Evolutionary conservation across 768 basidiomycete genomes (phyloP).

Genomic region (Boletus edulis): DNA sequence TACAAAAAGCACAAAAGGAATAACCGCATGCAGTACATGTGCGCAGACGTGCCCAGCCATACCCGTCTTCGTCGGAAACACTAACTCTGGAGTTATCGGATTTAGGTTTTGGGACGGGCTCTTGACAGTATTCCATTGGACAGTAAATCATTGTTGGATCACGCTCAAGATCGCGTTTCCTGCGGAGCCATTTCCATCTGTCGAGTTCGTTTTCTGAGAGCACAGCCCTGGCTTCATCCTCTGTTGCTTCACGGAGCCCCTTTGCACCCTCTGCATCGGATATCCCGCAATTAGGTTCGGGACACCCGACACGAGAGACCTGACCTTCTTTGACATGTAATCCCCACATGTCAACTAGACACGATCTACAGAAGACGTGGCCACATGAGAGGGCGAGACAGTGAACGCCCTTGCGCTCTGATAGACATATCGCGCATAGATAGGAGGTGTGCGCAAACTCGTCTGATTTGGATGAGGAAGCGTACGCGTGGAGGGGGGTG

Average conservation of each 20-base stretch:
- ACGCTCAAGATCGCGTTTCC: constrained; percentile 69
- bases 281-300: constrained; percentile 79
- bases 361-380: constrained; percentile 84
- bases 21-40: constrained; percentile 69
- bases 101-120: constrained; percentile 63
- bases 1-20: constrained; percentile 83
- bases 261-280: constrained; percentile 20
- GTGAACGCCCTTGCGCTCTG: constrained; percentile 67
- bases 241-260: constrained; percentile 47
- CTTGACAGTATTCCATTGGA: constrained; percentile 78
- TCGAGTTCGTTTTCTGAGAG: constrained; percentile 61
- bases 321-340: constrained; percentile 80
- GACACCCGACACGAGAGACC: constrained; percentile 73
- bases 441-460: constrained; percentile 66
- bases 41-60: constrained; percentile 70
- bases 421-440: constrained; percentile 74
- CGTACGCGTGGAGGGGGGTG: constrained; percentile 46
- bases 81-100: constrained; percentile 12
- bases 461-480: constrained; percentile 43
- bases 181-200: constrained; percentile 77
- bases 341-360: constrained; percentile 79
- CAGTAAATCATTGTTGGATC: constrained; percentile 82
- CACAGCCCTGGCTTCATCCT: constrained; percentile 72
- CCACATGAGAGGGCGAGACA: constrained; percentile 69
- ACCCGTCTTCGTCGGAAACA: constrained; percentile 46